Evolutionary conservation across 2,329 filamentous ascomycete genomes (phyloP), one percentile per base, ranked within the genome.

Genomic region (Neofusicoccum sp.): DNA sequence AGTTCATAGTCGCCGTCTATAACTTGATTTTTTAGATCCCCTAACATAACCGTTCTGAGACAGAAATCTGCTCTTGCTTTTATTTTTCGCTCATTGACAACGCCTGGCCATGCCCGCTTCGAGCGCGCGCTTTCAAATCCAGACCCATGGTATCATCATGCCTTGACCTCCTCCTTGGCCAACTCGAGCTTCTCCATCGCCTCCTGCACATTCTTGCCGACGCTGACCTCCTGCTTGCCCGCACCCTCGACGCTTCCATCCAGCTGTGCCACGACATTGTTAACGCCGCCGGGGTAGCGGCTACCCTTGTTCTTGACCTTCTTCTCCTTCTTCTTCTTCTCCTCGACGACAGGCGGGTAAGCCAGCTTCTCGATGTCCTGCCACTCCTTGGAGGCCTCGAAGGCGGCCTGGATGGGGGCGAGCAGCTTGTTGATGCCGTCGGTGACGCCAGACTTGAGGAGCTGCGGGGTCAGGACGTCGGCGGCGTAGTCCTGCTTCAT

Each of bases 401-500:
- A 98, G 5, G 88, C 89, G 3, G 81, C 84, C 67, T 89, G 88
- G 64, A 99, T 94, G 1, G 94, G 92, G 2, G 84, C 86, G 63
- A 97, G 83, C 11, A 98, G 84, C 43, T 85, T 82, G 68, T 87
- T 87, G 22, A 99, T 84, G 8, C 87, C 91, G 59, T 87, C 84
- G 4, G 90, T 85, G 5, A 96, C 87, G 9, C 91, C 92, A n/a
- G 89, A 85, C 81, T 99, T 98, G 59, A 98, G 82, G 11, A 90
- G 79, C 80, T 97, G 93, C 0, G 95, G 95, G 1, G 90, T 92
- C 66, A 97, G 84, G 67, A 90, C 83, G 73, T 98, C 94, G 59
- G 85, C 87, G 63, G 77, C 75, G 80, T 96, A 98, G 76, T 97
- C 94, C 14, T 88, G 85, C 67, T 92, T 87, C 73, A 98, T 83